phyloP scores from a whole-genome alignment of 352 stramenopile species.

The Globisporangium iwayamae region DNA sequence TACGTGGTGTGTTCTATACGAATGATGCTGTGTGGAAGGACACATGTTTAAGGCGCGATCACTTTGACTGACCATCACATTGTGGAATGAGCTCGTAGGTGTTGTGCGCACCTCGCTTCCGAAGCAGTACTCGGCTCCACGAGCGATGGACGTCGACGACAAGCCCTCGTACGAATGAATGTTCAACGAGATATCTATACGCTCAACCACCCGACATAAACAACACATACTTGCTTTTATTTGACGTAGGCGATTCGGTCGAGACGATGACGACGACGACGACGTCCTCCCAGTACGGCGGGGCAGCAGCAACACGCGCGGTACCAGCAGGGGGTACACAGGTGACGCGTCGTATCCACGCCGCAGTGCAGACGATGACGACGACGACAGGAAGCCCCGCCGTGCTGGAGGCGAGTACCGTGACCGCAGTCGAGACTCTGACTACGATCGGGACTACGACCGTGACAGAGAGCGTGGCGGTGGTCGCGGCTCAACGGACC shows the following conservation, averaged over 20 bases:
- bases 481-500: slow-evolving; percentile 3
- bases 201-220: background rate
- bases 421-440: slow-evolving; percentile 11
- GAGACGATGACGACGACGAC: slow-evolving; percentile 63
- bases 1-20: no score
- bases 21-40: no score
- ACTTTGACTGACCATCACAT: background rate
- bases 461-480: slow-evolving; percentile 20
- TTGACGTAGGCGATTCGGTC: slow-evolving; percentile 56
- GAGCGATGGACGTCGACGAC: slow-evolving; percentile 70
- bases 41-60: no score
- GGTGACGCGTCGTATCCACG: slow-evolving; percentile 24
- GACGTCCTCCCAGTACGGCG: slow-evolving; percentile 29
- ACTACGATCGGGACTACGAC: slow-evolving; percentile 20
- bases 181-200: background rate
- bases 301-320: slow-evolving; percentile 20
- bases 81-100: slow-evolving; percentile 24
- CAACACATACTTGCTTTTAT: background rate
- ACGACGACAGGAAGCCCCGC: slow-evolving; percentile 35
- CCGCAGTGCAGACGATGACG: slow-evolving; percentile 33
- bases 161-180: slow-evolving; percentile 70
- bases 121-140: slow-evolving; percentile 75
- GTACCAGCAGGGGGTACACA: slow-evolving; percentile 13
- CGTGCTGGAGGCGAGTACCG: slow-evolving; percentile 16
- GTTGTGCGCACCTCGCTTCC: slow-evolving; percentile 71